Conservation (phyloP, 108 stramenopile species). For the Cyclotella cryptica region DNA sequence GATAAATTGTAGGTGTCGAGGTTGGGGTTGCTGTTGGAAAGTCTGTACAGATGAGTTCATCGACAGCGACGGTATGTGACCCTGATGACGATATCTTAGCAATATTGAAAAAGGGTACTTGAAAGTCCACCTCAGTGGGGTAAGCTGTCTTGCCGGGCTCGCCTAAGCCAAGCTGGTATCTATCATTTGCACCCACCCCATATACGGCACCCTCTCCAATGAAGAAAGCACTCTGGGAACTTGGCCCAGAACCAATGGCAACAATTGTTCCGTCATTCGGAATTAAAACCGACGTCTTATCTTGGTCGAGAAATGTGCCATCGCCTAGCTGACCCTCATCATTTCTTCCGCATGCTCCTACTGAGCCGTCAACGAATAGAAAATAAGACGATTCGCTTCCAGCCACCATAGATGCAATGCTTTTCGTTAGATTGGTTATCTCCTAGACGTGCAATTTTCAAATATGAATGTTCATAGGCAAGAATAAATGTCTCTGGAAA, state of each 20-base stretch:
- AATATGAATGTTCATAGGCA: not conserved
- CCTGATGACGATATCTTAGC: conserved; percentile 17
- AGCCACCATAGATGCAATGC: conserved; percentile 14
- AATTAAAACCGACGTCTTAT: conserved; percentile 21
- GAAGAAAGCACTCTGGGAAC: conserved; percentile 46
- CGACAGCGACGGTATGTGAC: conserved; percentile 20
- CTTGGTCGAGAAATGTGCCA: conserved; percentile 38
- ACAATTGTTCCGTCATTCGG: conserved; percentile 12
- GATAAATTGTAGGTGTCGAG: not conserved
- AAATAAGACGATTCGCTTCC: conserved; percentile 44
- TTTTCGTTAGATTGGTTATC: not conserved
- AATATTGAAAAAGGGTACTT: conserved; percentile 7
- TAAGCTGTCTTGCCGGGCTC: conserved; percentile 9
- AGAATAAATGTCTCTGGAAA: not conserved
- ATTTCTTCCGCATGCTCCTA: conserved; percentile 44
- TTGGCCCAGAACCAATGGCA: conserved; percentile 42
- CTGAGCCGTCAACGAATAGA: conserved; percentile 43
- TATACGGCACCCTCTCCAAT: conserved; percentile 15
- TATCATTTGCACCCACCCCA: conserved; percentile 30
- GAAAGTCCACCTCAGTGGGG: not conserved
- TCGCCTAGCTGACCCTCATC: conserved; percentile 50
- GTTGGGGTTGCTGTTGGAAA: conserved; percentile 15
- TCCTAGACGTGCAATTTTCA: conserved; percentile 15
- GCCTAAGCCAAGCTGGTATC: conserved; percentile 28
- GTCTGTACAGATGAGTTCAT: not conserved